These are phyloP conservation scores for Candida bentonensis DNA, from an alignment of 805 yeast genomes.

Conservation along the genomic window DNA sequence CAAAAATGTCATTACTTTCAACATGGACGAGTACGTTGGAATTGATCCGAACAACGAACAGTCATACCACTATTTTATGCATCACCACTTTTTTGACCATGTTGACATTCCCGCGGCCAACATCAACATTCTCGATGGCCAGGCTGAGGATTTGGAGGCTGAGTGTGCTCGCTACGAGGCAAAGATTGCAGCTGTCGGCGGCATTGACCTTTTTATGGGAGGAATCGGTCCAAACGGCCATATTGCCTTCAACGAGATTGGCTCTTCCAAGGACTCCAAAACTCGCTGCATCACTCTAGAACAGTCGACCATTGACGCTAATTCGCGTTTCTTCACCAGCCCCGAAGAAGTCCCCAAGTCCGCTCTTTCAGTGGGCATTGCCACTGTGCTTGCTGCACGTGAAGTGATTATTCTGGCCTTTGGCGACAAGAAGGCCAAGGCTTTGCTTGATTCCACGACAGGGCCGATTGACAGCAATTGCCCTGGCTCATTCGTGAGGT, in stretches of 20 bases:
- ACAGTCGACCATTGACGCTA: slow-evolving; percentile 37
- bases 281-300: slow-evolving; percentile 37
- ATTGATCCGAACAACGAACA: slow-evolving; percentile 33
- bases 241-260: slow-evolving; percentile 46
- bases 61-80: slow-evolving; percentile 46
- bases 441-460: slow-evolving; percentile 31
- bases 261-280: slow-evolving; percentile 30
- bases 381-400: slow-evolving; percentile 40
- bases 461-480: slow-evolving; percentile 28
- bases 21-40: slow-evolving; percentile 49
- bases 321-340: slow-evolving; percentile 38
- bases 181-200: slow-evolving; percentile 33
- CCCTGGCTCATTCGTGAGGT: slow-evolving; percentile 38
- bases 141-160: slow-evolving; percentile 28
- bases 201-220: slow-evolving; percentile 40
- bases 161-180: slow-evolving; percentile 38
- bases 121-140: slow-evolving; percentile 42
- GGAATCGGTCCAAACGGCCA: slow-evolving; percentile 53
- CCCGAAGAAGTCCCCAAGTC: slow-evolving; percentile 32
- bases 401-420: slow-evolving; percentile 39
- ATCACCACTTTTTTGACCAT: slow-evolving; percentile 39
- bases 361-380: slow-evolving; percentile 43
- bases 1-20: slow-evolving; percentile 41
- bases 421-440: slow-evolving; percentile 33
- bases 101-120: slow-evolving; percentile 38